Base-by-base conservation (phyloP, 116 monocot species). In the Trichopus zeylanicus region DNA sequence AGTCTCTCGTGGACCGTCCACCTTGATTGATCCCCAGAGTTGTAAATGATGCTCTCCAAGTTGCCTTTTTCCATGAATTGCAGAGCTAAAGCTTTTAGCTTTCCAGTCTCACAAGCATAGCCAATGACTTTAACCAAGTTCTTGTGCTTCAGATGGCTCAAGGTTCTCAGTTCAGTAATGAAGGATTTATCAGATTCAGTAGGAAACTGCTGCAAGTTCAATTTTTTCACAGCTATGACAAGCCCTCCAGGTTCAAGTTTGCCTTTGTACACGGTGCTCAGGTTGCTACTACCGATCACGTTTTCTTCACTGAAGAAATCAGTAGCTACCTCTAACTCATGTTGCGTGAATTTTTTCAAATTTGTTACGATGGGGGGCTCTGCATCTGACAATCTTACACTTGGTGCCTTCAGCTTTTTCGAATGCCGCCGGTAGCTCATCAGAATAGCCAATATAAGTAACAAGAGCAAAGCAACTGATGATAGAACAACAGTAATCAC, bases 221-320 rank as follows among this genome's bases (percentile, higher is more conserved):
- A 66, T 47, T 59, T 82, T 67, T 93, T 93, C 56, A 93, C 62
- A n/a, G 85, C 93, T n/a, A 85, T 48, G 39, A 67, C 1, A 63
- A 46, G 65, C 21, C 59, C 77, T 15, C 69, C 70, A 25, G 53
- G 73, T 61, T 53, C 81, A 21, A 84, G 51, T 26, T 54, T 74
- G 4, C 75, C 89, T 59, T 78, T 81, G 58, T 81, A 93, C 11
- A 93, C 92, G 12, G 71, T 89, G 69, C 94, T 94, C 73, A 89
- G 26, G 59, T 51, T 73, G 68, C 94, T 86, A 7, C 70, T 51
- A 54, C 94, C 94, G 32, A 94, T 73, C 61, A 94, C 70, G 53
- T 80, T 88, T 27, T 69, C 70, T 61, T 75, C 62, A 28, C 71
- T 78, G 60, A 86, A 94, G 54, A 59, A 74, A 49, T 71, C 67